Base-by-base conservation (phyloP, 345 rosid genomes). In the Arabidopsis arenosa region DNA sequence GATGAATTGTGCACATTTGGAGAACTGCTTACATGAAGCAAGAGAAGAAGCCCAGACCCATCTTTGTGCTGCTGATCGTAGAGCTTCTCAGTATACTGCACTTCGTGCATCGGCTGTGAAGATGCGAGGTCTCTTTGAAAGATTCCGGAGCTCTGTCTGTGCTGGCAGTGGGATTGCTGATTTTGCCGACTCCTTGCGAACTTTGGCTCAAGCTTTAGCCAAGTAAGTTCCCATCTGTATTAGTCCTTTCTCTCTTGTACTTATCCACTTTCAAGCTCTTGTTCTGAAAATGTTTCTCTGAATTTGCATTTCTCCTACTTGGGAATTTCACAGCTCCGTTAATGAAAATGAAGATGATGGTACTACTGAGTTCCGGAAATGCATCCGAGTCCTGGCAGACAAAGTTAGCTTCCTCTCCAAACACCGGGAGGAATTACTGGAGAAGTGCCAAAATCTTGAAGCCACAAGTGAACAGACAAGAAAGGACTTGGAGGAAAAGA, bases 1-100 rank as follows among this genome's bases (percentile, higher is more conserved):
- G 98, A 91, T 96, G 97, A 96, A 96, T 67, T 89, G 98, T 78
- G 99, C 92, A 47, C 98, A 89, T 87, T 83, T 96, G 80, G 99
- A 96, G 84, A 96, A 89, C 77, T 89, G 95, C 80, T 86, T 96
- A 84, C 98, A 96, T 81, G 98, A 96, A 80, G 98, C 97, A 76
- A 91, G 99, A 81, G 90, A 96, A 80, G 99, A 93, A 84, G 98
- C 96, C 39, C 98, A 96, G 74, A 93, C 97, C 66, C 89, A 91
- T 84, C 96, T 92, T 7, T 96, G 96, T 78, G 95, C 95, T 9
- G 97, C 98, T 77, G 96, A 91, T 57, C 68, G 92, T 70, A 89
- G 95, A 75, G 93, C 99, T 63, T 86, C 94, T 3, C 93, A 96
- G 80, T 96, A 93, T 74, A 84, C 37, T 66, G 82, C 94, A 30